Evolutionary conservation across 2,329 filamentous ascomycete species (phyloP), one percentile per base, ranked within the genome.

Genomic region (Alternaria solani): DNA sequence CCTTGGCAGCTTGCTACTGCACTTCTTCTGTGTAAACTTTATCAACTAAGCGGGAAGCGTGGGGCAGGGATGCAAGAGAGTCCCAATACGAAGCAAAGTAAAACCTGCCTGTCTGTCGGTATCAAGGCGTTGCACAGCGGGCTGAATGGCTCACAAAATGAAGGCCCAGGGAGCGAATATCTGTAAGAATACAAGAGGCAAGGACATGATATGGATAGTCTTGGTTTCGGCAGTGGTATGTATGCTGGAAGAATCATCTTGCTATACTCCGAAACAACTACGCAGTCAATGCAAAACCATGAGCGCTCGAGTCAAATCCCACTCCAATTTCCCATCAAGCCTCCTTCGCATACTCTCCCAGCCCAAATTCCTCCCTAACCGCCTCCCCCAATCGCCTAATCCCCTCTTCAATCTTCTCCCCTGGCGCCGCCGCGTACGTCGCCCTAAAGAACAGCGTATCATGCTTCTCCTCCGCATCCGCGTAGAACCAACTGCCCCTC

Each of bases 11-110:
- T 80, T 99, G 79, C 92, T 98, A 78, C 83, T 98, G 79, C 95
- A 99, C 84, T 97, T 98, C 83, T 99, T 99, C 86, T 97, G 94
- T 82, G 89, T 98, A 79, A 99, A 99, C 86, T 99, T 99, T 81
- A 98, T 99, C 84, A 99, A 99, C 86, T 99, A 85, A 84, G 70
- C n/a, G 51, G 46, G 43, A 7, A 34, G 26, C 9, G 20, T 18
- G 18, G 36, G 51, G 18, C 26, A 28, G 30, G 26, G 16, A 5
- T 28, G 7, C 39, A 8, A 36, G 30, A 25, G 20, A 28, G 20
- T 18, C 32, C 12, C 30, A 7, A 44, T 12, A 55, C n/a, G 4
- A 14, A 36, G 16, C 16, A 18, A 25, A 55, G 30, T 36, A 12
- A 18, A 23, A 49, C 20, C 5, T 7, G 46, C 39, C 18, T 42